Conservation (phyloP, 176 grass and related monocot genomes). For the Raddia guianensis region DNA sequence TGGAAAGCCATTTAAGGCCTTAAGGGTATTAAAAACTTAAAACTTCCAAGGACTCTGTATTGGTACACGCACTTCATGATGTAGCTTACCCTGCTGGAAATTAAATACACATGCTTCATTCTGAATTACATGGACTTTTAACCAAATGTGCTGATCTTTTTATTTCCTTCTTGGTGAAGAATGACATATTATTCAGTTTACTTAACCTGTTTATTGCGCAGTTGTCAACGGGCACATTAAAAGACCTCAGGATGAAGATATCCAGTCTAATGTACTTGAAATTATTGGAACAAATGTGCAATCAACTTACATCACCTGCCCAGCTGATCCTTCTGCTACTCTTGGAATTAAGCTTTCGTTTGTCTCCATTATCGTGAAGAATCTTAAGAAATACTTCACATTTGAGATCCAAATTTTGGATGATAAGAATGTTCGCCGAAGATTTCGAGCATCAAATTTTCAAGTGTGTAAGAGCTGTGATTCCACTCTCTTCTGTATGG, state of each 20-base stretch:
- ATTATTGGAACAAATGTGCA: slow-evolving; percentile 93
- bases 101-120: slow-evolving; percentile 13
- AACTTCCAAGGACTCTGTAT: not conserved
- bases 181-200: slow-evolving; percentile 22
- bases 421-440: slow-evolving; percentile 90
- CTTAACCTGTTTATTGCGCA: slow-evolving; percentile 45
- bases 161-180: not conserved
- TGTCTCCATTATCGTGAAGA: slow-evolving; percentile 84
- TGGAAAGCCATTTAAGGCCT: not conserved
- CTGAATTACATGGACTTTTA: not conserved
- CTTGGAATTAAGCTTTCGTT: slow-evolving; percentile 93
- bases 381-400: slow-evolving; percentile 93
- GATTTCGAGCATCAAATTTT: slow-evolving; percentile 91
- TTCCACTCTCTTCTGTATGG: not conserved
- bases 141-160: not conserved
- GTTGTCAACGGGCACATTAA: slow-evolving; percentile 84
- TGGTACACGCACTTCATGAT: not conserved
- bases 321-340: slow-evolving; percentile 79
- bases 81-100: not conserved
- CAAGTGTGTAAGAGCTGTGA: slow-evolving; percentile 61
- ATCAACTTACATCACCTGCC: slow-evolving; percentile 94
- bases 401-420: slow-evolving; percentile 97
- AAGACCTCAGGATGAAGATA: slow-evolving; percentile 91
- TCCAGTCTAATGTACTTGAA: slow-evolving; percentile 91
- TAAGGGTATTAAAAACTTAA: not conserved